A percentile compares a stretch with the other conserved stretches of the same genome.
phyloP scores from a whole-genome alignment of 768 basidiomycete species.

The Collybia nuda region DNA sequence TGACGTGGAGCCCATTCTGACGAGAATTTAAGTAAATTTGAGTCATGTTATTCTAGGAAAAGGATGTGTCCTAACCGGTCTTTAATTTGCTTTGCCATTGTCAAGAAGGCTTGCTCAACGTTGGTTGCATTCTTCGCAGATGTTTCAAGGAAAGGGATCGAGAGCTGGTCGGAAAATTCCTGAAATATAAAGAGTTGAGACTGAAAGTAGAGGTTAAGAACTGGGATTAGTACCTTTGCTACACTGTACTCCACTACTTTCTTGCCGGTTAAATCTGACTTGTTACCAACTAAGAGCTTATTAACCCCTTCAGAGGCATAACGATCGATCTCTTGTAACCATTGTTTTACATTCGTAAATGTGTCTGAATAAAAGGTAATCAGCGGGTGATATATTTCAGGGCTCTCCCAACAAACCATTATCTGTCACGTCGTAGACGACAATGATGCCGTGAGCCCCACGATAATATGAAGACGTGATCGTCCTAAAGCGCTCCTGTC shows the following conservation, averaged over 20 bases:
- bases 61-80: constrained; percentile 58
- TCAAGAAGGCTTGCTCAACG: constrained; percentile 99
- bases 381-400: constrained; percentile 1
- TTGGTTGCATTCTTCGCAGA: constrained; percentile 99
- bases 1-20: constrained; percentile 85
- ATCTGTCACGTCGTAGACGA: constrained; percentile 98
- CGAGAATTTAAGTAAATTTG: constrained; percentile 1
- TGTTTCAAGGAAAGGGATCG: constrained; percentile 95
- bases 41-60: neutral
- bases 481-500: constrained; percentile 98
- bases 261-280: constrained; percentile 97
- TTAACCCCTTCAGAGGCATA: constrained; percentile 99
- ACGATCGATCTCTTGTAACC: constrained; percentile 90
- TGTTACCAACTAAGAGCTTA: constrained; percentile 98
- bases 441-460: constrained; percentile 96
- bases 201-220: neutral
- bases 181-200: constrained; percentile 26
- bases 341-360: constrained; percentile 93
- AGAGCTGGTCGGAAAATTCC: constrained; percentile 95
- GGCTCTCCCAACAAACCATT: constrained; percentile 52
- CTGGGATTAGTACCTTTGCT: constrained; percentile 62
- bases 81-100: constrained; percentile 96
- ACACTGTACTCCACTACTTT: constrained; percentile 90
- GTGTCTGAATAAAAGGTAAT: constrained; percentile 58
- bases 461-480: constrained; percentile 99